A percentile compares a stretch with the other conserved stretches of the same genome.
Conservation (phyloP, 768 basidiomycete species). For the Amanita pallidorosea region DNA sequence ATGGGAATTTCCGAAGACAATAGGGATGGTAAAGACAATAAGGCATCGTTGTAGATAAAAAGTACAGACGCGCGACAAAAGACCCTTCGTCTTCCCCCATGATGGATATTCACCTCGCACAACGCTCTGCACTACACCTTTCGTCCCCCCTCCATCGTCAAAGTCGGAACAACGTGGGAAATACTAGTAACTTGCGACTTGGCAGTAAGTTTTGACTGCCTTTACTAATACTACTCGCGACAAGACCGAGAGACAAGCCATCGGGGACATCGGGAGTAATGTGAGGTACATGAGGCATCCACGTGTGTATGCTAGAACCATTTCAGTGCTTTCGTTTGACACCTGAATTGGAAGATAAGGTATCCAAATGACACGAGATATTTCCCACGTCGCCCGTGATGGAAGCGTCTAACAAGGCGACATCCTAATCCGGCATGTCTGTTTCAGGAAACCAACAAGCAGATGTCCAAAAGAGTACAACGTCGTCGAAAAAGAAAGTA, state of each 20-base stretch:
- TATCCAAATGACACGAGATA: not conserved
- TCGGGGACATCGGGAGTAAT: too few species aligned
- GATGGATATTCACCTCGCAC: not conserved
- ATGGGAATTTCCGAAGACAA: constrained; percentile 2
- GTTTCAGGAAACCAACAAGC: constrained; percentile 4
- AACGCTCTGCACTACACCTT: not conserved
- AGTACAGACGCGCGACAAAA: not conserved
- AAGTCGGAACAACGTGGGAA: not conserved
- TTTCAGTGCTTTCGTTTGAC: not conserved
- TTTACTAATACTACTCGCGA: too few species aligned
- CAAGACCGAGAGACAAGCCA: too few species aligned
- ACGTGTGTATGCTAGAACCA: not conserved
- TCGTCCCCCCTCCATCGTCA: not conserved
- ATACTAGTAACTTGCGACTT: not conserved
- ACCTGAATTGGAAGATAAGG: not conserved
- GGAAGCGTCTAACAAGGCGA: not conserved
- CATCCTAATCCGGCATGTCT: not conserved
- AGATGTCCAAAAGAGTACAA: not conserved
- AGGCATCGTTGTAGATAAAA: not conserved
- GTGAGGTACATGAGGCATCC: too few species aligned
- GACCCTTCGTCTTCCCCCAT: not conserved
- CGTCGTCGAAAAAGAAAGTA: not conserved
- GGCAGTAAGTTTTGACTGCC: not conserved
- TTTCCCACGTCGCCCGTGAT: constrained; percentile 1
- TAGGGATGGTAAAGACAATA: constrained; percentile 6